These are phyloP conservation scores for Hypoxylon sp. DNA, from an alignment of 2,329 filamentous ascomycete species.

Conservation along the genomic window DNA sequence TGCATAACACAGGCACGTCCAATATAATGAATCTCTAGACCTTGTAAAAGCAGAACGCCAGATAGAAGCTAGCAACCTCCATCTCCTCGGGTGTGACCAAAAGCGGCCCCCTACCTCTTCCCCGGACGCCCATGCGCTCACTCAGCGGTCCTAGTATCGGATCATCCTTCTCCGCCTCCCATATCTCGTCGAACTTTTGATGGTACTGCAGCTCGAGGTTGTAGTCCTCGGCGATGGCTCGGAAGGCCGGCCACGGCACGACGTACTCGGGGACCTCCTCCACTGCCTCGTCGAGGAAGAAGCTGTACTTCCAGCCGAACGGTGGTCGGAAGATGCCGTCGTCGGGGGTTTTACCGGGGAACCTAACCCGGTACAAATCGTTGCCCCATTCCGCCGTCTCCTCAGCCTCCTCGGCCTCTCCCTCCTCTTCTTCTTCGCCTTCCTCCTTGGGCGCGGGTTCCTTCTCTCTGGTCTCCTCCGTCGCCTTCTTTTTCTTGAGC, in stretches of 20 bases:
- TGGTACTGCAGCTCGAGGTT: constrained; percentile 96
- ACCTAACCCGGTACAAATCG: constrained; percentile 89
- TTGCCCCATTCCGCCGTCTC: constrained; percentile 90
- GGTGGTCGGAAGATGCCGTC: constrained; percentile 95
- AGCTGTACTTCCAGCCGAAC: constrained; percentile 98
- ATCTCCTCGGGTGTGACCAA: constrained; percentile 88
- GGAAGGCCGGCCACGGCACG: constrained; percentile 97
- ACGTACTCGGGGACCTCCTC: constrained; percentile 98
- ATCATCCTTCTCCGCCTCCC: constrained; percentile 92
- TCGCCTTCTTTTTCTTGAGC: constrained; percentile 60
- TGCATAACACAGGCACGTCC: not conserved
- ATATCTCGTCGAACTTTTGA: constrained; percentile 90
- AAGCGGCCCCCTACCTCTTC: constrained; percentile 75
- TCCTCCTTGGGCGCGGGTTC: constrained; percentile 52
- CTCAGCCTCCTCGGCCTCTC: constrained; percentile 73
- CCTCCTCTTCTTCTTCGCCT: constrained; percentile 52
- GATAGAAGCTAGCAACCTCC: constrained; percentile 92
- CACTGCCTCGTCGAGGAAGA: constrained; percentile 95
- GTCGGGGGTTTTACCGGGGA: constrained; percentile 83
- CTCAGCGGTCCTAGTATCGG: constrained; percentile 84
- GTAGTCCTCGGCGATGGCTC: constrained; percentile 94
- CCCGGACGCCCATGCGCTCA: constrained; percentile 95
- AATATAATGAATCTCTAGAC: constrained; percentile 66
- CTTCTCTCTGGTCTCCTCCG: constrained; percentile 47
- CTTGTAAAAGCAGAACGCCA: constrained; percentile 98